Percentiles rank a stretch among this genome's conserved stretches.
Evolutionary conservation across 2,329 filamentous ascomycete species (phyloP).

Genomic region (Calonectria hongkongensis): DNA sequence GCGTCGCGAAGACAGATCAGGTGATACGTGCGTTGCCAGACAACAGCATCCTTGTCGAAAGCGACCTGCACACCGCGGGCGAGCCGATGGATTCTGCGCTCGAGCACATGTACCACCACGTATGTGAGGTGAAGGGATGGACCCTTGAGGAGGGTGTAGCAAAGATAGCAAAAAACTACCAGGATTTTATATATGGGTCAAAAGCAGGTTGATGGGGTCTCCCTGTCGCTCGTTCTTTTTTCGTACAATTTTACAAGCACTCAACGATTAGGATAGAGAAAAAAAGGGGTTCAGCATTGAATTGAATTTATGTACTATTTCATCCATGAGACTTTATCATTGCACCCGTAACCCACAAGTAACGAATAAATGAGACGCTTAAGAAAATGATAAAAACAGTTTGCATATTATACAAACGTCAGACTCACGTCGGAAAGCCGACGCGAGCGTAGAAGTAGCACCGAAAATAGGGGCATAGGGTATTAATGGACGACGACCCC

Average conservation of each 20-base stretch:
- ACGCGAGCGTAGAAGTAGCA: neutral
- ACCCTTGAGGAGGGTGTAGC: constrained; percentile 80
- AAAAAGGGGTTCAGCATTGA: constrained; percentile 33
- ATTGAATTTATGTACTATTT: constrained; percentile 47
- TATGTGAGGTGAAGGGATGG: constrained; percentile 90
- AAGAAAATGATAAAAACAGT: constrained; percentile 33
- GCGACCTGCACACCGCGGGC: constrained; percentile 90
- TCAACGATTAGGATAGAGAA: constrained; percentile 10
- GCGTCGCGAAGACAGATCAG: constrained; percentile 71
- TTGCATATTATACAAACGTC: constrained; percentile 30
- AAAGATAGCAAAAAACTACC: constrained; percentile 84
- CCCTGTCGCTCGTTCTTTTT: neutral
- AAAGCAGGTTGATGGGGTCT: neutral
- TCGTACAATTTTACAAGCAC: neutral
- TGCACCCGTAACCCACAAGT: constrained; percentile 33
- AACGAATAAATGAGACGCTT: constrained; percentile 35
- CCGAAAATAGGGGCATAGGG: constrained; percentile 22
- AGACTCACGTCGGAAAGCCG: neutral
- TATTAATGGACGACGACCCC: constrained; percentile 39
- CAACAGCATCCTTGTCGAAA: constrained; percentile 88
- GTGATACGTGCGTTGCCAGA: constrained; percentile 85
- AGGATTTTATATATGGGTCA: constrained; percentile 82
- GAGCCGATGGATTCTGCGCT: constrained; percentile 85
- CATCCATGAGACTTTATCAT: constrained; percentile 33
- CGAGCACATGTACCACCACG: constrained; percentile 83